Percentiles rank a stretch among this genome's conserved stretches.
phyloP scores from a whole-genome alignment of 768 basidiomycete species.

The Suillus subluteus region DNA sequence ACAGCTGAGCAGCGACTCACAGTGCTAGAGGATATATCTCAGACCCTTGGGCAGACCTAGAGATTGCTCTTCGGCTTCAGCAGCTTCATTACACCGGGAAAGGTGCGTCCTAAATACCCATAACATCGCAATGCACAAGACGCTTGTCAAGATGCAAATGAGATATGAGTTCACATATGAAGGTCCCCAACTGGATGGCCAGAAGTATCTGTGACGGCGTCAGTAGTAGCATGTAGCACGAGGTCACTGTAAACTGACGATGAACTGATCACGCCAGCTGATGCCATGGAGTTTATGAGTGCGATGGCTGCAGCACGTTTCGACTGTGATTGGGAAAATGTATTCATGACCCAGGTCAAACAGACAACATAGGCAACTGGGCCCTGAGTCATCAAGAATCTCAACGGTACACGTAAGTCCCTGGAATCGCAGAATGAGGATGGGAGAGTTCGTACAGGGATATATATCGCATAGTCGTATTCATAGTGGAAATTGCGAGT shows the following conservation, averaged over 20 bases:
- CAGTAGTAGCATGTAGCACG: background rate
- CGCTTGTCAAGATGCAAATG: conserved; percentile 66
- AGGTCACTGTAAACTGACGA: conserved; percentile 52
- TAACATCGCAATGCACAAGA: conserved; percentile 51
- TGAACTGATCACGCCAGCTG: conserved; percentile 80
- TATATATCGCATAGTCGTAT: conserved; percentile 63
- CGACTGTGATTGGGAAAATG: conserved; percentile 73
- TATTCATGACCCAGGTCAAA: conserved; percentile 52
- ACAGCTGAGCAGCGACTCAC: too few relatives aligned
- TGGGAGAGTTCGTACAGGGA: conserved; percentile 48
- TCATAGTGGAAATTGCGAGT: conserved; percentile 65
- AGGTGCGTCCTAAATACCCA: conserved; percentile 50
- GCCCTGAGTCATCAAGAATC: conserved; percentile 76
- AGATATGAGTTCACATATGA: conserved; percentile 69
- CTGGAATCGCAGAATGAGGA: background rate
- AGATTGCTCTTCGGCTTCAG: conserved; percentile 41
- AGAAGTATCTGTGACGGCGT: conserved; percentile 51
- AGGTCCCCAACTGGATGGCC: conserved; percentile 71
- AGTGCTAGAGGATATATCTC: conserved; percentile 47
- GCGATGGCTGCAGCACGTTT: conserved; percentile 86
- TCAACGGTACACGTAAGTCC: conserved; percentile 26
- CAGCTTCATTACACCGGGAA: conserved; percentile 39
- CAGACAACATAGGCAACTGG: conserved; percentile 72
- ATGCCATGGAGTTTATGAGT: conserved; percentile 74
- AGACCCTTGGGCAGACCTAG: conserved; percentile 39